A percentile compares a stretch with the other conserved stretches of the same genome.
phyloP scores from a whole-genome alignment of 2,329 filamentous ascomycete species.

The Diaporthe vexans region DNA sequence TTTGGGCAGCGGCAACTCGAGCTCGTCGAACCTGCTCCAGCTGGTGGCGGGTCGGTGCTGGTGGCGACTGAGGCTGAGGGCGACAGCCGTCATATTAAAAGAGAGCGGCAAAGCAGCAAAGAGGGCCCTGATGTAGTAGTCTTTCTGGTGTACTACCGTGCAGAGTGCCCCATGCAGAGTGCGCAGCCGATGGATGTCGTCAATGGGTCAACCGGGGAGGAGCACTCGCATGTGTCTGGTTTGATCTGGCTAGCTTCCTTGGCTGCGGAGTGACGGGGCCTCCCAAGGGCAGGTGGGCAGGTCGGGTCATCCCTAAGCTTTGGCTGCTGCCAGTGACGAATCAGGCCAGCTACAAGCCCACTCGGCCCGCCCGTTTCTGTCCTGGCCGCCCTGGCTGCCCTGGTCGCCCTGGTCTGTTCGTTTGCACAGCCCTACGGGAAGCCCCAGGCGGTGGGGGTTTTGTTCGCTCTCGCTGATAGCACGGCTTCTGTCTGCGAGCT shows the following conservation, averaged over 20 bases:
- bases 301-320: slow-evolving; percentile 32
- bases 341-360: background rate
- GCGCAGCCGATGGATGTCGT: slow-evolving; percentile 35
- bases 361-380: slow-evolving; percentile 35
- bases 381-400: slow-evolving; percentile 18
- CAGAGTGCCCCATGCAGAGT: slow-evolving; percentile 26
- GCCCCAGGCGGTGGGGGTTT: slow-evolving; percentile 24
- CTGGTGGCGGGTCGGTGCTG: slow-evolving; percentile 36
- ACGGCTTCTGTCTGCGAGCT: background rate
- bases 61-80: slow-evolving; percentile 38
- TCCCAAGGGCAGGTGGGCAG: background rate
- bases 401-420: slow-evolving; percentile 5
- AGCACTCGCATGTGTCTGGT: slow-evolving; percentile 21
- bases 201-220: background rate
- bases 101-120: slow-evolving; percentile 21
- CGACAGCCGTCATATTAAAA: slow-evolving; percentile 42
- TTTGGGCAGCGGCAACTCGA: slow-evolving; percentile 38
- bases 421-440: slow-evolving; percentile 35
- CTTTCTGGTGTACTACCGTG: background rate
- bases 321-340: slow-evolving; percentile 3
- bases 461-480: slow-evolving; percentile 15
- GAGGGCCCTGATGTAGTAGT: slow-evolving; percentile 21
- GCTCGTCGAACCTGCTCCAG: slow-evolving; percentile 32
- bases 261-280: slow-evolving; percentile 32
- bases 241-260: slow-evolving; percentile 19